phyloP scores from a whole-genome alignment of 306 rosid genomes.

The Sophora flavescens region DNA sequence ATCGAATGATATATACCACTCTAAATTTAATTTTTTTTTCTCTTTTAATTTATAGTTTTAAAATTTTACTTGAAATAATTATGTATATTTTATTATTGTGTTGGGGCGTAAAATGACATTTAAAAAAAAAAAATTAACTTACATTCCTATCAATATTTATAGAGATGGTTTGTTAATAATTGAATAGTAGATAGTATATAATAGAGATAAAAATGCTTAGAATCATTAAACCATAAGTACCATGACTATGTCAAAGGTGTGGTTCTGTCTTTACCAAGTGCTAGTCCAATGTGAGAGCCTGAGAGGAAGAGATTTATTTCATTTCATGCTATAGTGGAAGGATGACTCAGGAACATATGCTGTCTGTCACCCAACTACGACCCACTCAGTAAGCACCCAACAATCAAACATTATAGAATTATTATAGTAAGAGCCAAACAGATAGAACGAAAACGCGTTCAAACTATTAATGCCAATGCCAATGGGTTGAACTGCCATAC shows the following conservation, averaged over 20 bases:
- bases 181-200: no score
- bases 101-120: no score
- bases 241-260: conserved; percentile 14
- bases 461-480: conserved; percentile 29
- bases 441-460: conserved; percentile 40
- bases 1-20: no score
- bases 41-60: no score
- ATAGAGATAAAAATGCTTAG: not conserved
- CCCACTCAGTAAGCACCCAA: conserved; percentile 48
- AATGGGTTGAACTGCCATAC: not conserved
- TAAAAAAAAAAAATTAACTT: no score
- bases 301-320: not conserved
- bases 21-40: no score
- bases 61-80: no score
- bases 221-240: not conserved
- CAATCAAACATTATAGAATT: conserved; percentile 26
- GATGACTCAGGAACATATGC: conserved; percentile 42
- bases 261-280: conserved; percentile 1
- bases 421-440: conserved; percentile 29
- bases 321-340: conserved; percentile 45
- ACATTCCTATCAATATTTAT: no score
- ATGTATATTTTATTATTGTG: no score
- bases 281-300: not conserved
- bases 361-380: conserved; percentile 53
- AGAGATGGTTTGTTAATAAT: no score